Evolutionary conservation across 2,329 filamentous ascomycete species (phyloP).

Genomic region (Botrytis byssoidea): DNA sequence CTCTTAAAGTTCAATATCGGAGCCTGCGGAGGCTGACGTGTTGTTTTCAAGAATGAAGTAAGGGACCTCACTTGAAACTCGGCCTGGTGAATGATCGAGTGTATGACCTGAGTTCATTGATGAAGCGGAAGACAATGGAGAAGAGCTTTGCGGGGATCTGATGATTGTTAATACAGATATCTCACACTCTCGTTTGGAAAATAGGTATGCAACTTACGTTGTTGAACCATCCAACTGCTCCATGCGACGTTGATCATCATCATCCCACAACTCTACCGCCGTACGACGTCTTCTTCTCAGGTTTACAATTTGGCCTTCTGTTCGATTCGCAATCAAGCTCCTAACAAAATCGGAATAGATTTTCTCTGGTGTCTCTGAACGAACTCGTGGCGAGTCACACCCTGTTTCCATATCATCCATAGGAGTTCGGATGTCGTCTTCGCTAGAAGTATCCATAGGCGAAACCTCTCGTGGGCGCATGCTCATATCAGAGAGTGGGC

Average conservation of each 20-base stretch:
- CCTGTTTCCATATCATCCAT: slow-evolving; percentile 5
- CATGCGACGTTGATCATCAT: slow-evolving; percentile 19
- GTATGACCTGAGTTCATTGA: not conserved
- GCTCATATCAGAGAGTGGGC: not conserved
- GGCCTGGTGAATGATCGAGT: not conserved
- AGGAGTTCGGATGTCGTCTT: slow-evolving; percentile 16
- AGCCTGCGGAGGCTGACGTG: not conserved
- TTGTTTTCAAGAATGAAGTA: not conserved
- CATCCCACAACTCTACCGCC: slow-evolving; percentile 30
- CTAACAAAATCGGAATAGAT: slow-evolving; percentile 28
- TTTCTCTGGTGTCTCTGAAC: slow-evolving; percentile 18
- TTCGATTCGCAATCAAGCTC: slow-evolving; percentile 24
- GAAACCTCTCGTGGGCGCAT: not conserved
- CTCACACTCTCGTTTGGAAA: not conserved
- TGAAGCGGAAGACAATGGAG: not conserved
- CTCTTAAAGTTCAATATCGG: not conserved
- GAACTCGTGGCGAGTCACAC: slow-evolving; percentile 3
- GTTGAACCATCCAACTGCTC: not conserved
- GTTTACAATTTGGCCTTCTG: slow-evolving; percentile 29
- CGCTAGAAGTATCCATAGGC: slow-evolving; percentile 9
- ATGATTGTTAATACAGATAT: not conserved
- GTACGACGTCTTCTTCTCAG: slow-evolving; percentile 24
- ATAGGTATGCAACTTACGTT: slow-evolving; percentile 8
- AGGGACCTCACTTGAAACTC: not conserved
- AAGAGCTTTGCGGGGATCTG: not conserved